Conservation (phyloP, 176 grass and related monocot species). For the Triticum aestivum region DNA sequence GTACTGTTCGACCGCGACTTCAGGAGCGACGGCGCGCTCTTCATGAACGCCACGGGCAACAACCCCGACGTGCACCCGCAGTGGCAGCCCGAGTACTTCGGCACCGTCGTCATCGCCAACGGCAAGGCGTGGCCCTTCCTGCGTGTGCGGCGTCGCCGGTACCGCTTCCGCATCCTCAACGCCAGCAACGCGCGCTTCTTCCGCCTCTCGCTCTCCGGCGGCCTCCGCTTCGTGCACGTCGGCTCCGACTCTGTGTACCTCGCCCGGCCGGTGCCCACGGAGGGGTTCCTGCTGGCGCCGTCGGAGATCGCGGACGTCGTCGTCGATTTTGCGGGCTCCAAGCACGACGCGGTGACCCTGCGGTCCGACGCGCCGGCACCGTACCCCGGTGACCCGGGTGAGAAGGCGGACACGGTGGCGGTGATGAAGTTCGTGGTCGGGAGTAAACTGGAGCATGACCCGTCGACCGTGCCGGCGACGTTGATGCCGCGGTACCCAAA, state of each 20-base stretch:
- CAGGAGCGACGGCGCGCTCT: conserved; percentile 44
- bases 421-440: conserved; percentile 82
- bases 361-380: conserved; percentile 65
- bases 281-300: conserved; percentile 46
- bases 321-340: conserved; percentile 50
- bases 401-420: conserved; percentile 37
- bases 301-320: conserved; percentile 69
- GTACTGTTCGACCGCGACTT: conserved; percentile 70
- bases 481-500: conserved; percentile 37
- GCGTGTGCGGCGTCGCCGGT: conserved; percentile 49
- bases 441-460: conserved; percentile 24
- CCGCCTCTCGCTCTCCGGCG: conserved; percentile 41
- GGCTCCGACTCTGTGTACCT: conserved; percentile 66
- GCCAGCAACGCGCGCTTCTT: conserved; percentile 89
- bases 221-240: conserved; percentile 49
- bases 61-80: conserved; percentile 66
- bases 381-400: conserved; percentile 82
- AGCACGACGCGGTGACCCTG: conserved; percentile 3
- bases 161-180: conserved; percentile 79
- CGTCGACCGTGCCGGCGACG: conserved; percentile 34
- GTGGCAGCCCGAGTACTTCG: conserved; percentile 95
- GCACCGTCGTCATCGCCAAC: conserved; percentile 45
- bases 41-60: conserved; percentile 72
- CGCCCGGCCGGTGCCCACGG: conserved; percentile 20
- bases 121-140: conserved; percentile 82